Base-by-base conservation (phyloP, 2,329 filamentous ascomycete genomes). In the Myriosclerotinia scirpicola region DNA sequence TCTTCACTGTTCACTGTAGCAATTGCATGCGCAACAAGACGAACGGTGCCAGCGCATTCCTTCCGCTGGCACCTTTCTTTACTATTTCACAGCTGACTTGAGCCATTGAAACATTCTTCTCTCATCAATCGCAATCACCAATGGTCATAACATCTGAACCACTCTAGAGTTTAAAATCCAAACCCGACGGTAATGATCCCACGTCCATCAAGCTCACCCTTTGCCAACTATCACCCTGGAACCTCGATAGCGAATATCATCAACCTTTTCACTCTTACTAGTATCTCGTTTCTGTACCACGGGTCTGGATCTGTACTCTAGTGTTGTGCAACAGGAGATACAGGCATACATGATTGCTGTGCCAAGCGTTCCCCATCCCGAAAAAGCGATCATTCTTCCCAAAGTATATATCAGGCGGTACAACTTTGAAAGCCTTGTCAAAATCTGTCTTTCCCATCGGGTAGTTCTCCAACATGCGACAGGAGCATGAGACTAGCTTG, bases 321-420 rank as follows among this genome's bases (percentile, higher is more conserved):
- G 44, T 38, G 30, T 48, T 22, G 58, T 60, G 44, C 34, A 50
- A 60, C 34, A 50, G 11, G 34, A 50, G n/a, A 12, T 11, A 26
- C 9, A 22, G 44, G 30, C 30, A 60, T 30, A 38, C 58, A 61
- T 50, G 11, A 26, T 26, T 40, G 44, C n/a, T 22, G 34, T 40
- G 58, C 58, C 58, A 61, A 61, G 58, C n/a, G n/a, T 50, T 61
- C 38, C 15, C 44, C 15, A 61, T 61, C n/a, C 46, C 34, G 44
- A 61, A 61, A 59, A 61, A 38, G 30, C 44, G 44, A 61, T 61
- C 58, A 61, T 61, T 38, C 44, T 50, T 26, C 30, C n/a, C 22
- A 26, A 38, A 26, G 44, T 61, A n/a, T 50, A 38, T 61, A 61
- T 61, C 58, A 61, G 44, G 58, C 44, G 58, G 58, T 50, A 48